Percentiles rank a stretch among this genome's conserved stretches.
Evolutionary conservation across 768 basidiomycete species (phyloP).

Genomic region (Leccinum subtestaceum): DNA sequence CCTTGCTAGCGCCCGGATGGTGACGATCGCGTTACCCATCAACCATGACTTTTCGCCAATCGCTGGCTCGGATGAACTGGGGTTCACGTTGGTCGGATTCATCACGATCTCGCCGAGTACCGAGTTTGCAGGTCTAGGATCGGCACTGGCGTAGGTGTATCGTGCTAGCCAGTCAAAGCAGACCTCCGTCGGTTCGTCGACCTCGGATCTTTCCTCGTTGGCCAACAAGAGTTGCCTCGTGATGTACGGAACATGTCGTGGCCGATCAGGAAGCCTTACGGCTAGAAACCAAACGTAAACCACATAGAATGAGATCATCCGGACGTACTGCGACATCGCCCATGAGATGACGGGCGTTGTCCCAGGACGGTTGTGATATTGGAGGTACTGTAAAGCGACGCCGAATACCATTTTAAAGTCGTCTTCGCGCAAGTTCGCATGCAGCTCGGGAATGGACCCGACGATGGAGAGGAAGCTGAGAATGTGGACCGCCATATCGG

Average conservation of each 20-base stretch:
- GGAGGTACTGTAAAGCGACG: conserved; percentile 90
- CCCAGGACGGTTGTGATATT: conserved; percentile 75
- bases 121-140: conserved; percentile 82
- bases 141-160: conserved; percentile 91
- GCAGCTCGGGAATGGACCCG: conserved; percentile 73
- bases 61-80: conserved; percentile 36
- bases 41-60: conserved; percentile 78
- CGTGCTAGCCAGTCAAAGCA: conserved; percentile 97
- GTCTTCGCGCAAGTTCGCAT: conserved; percentile 86
- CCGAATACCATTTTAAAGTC: conserved; percentile 95
- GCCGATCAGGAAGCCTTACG: conserved; percentile 76
- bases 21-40: conserved; percentile 78
- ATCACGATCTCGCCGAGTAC: conserved; percentile 78
- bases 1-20: conserved; percentile 68
- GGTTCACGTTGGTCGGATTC: conserved; percentile 42
- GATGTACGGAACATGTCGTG: conserved; percentile 80
- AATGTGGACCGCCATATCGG: conserved; percentile 93
- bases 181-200: conserved; percentile 92
- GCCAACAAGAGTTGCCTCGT: conserved; percentile 82
- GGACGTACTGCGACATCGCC: conserved; percentile 89
- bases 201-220: conserved; percentile 65
- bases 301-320: conserved; percentile 83
- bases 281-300: conserved; percentile 96
- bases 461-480: conserved; percentile 87
- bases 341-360: conserved; percentile 65